phyloP scores from a whole-genome alignment of 148 eudicot genomes.

The Spergularia marina region DNA sequence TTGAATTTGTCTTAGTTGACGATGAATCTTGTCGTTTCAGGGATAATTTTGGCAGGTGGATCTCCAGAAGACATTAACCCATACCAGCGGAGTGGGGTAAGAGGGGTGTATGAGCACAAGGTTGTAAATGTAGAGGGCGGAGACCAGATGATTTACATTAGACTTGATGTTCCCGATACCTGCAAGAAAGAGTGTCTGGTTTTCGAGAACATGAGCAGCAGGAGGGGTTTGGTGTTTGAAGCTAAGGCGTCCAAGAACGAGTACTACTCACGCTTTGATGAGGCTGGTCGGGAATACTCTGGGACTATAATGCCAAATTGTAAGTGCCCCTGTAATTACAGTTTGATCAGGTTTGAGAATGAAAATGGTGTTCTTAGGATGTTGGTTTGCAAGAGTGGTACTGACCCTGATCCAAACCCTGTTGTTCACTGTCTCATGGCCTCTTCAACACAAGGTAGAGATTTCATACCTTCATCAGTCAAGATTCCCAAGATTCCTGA shows the following conservation, averaged over 20 bases:
- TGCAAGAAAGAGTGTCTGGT: neutral
- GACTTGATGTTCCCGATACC: neutral
- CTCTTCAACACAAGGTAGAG: neutral
- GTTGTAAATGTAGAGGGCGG: too few species aligned
- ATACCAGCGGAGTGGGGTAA: neutral
- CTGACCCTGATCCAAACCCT: neutral
- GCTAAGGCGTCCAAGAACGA: neutral
- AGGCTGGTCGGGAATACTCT: neutral
- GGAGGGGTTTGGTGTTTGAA: neutral
- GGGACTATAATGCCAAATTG: neutral
- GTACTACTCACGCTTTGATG: constrained; percentile 8
- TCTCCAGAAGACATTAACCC: neutral
- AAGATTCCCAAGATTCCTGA: neutral
- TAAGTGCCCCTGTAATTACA: neutral
- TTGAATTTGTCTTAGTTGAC: neutral
- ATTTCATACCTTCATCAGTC: neutral
- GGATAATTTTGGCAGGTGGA: neutral
- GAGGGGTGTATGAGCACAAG: too few species aligned
- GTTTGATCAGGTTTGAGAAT: neutral
- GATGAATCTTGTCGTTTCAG: neutral
- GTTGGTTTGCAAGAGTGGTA: neutral
- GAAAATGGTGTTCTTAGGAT: neutral
- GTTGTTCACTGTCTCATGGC: neutral
- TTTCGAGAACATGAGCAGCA: neutral
- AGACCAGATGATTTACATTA: too few species aligned